Conservation (phyloP, 2,329 filamentous ascomycete genomes). For the Cryphonectria japonica region DNA sequence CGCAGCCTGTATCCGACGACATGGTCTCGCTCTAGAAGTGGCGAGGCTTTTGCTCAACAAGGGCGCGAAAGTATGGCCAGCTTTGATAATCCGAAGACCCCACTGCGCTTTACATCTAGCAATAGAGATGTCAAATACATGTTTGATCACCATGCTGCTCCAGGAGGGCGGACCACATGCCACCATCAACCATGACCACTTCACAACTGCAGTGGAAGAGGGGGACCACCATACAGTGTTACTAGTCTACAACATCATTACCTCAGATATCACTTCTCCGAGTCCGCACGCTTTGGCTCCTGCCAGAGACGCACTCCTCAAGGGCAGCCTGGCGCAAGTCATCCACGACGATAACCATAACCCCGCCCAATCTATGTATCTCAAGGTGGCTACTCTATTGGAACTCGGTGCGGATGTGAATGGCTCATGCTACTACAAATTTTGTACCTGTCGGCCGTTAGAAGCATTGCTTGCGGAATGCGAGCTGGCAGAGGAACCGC, state of each 20-base stretch:
- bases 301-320: background rate
- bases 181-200: background rate
- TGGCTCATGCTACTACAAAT: background rate
- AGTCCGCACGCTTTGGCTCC: background rate
- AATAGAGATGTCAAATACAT: background rate
- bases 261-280: background rate
- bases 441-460: background rate
- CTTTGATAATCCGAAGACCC: no score
- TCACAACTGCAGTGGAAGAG: background rate
- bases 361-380: accelerated
- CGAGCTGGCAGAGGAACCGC: no score
- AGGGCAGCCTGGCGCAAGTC: background rate
- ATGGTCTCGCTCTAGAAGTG: background rate
- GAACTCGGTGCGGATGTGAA: background rate
- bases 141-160: background rate
- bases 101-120: background rate
- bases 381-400: background rate
- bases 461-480: background rate
- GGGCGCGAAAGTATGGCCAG: background rate
- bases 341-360: accelerated
- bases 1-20: accelerated
- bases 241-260: background rate
- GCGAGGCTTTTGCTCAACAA: background rate
- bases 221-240: background rate
- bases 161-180: background rate